Base-by-base conservation (phyloP, 306 rosid species). In the Glycine latifolia region DNA sequence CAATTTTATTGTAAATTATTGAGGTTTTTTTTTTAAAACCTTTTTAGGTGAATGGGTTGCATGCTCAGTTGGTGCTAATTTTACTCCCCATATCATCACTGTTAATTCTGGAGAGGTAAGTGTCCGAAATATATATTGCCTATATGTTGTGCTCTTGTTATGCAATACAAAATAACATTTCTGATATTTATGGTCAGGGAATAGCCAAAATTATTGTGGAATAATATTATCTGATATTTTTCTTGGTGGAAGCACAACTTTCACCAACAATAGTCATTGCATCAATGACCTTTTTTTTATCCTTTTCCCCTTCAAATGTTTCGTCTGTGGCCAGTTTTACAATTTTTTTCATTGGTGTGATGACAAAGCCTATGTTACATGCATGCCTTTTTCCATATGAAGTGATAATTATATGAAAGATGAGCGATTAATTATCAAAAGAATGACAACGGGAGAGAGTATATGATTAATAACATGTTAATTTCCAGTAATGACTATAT, bases 41-140 rank as follows among this genome's bases (percentile, higher is more conserved):
- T 67, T 80, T 81, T 79, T 49, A 95, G 98, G 98, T 61, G 97
- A 92, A 84, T 92, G 97, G 97, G 92, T 90, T 74, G 90, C 95
- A 4, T 87, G 94, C 88, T 91, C 98, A 17, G 94, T 92, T 77
- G 97, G 97, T 84, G 92, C 95, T 77, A 92, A 95, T 88, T 91
- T 92, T 78, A 95, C 97, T 12, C 98, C 97, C 69, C 98, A 95
- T 83, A 88, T 92, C 88, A 92, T 95, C 86, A 91, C 90, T 83
- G 97, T 95, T 77, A 91, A 91, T 81, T 41, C 95, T 1, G 98
- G 98, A 77, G 97, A 95, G 98, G 98, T 91, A 88, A 86, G 77
- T 81, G 13, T 72, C 70, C 37, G 47, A 58, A 79, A 56, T 60
- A 53, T 54, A 69, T 31, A 46, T 41, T 69, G 59, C 73, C 65